Conservation (phyloP, 805 yeast species). For the Kregervanrija fluxuum region DNA sequence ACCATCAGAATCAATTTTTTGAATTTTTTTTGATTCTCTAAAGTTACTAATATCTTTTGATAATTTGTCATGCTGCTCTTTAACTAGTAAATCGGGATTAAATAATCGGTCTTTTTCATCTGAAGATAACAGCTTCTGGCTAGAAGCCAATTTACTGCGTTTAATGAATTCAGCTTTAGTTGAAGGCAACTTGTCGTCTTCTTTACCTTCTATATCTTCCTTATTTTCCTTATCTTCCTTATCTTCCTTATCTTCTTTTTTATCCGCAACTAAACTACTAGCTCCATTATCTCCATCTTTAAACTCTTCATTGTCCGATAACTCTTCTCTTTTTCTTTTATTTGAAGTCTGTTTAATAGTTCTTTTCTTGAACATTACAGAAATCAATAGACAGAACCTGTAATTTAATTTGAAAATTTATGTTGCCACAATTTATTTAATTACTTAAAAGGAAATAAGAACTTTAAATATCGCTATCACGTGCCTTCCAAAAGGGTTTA, state of each 20-base stretch:
- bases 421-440: neutral
- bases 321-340: neutral
- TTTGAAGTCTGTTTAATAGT: conserved; percentile 10
- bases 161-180: too few relatives aligned
- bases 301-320: neutral
- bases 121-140: too few relatives aligned
- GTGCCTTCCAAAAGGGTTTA: too few relatives aligned
- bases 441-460: too few relatives aligned
- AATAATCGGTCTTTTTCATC: conserved; percentile 4
- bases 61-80: conserved; percentile 16
- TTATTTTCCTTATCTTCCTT: neutral
- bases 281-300: neutral
- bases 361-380: conserved; percentile 34
- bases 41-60: conserved; percentile 1
- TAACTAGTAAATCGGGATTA: conserved; percentile 17
- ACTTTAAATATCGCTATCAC: too few relatives aligned
- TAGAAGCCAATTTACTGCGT: too few relatives aligned
- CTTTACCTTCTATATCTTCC: neutral
- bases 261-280: neutral
- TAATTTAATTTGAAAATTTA: neutral
- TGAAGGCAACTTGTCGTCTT: neutral
- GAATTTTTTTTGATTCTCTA: conserved; percentile 2
- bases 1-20: conserved; percentile 14
- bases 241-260: neutral
- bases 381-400: neutral